Conservation (phyloP, 768 basidiomycete species). For the Mycena latifolia region DNA sequence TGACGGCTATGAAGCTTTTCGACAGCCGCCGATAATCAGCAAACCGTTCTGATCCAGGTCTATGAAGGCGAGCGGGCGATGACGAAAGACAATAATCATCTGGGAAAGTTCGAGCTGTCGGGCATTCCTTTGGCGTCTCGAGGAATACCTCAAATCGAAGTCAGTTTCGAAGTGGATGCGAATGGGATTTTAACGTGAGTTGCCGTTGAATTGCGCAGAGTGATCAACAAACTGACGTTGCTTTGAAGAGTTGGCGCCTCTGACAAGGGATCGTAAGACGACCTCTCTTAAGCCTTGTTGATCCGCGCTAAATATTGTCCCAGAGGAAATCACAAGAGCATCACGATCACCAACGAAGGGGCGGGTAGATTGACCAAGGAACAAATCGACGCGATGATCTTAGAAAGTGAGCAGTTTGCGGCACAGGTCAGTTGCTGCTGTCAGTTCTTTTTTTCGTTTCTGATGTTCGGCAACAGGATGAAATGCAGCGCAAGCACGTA, state of each 20-base stretch:
- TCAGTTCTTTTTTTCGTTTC: slow-evolving; percentile 66
- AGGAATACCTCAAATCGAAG: slow-evolving; percentile 92
- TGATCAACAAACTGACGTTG: slow-evolving; percentile 33
- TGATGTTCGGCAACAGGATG: slow-evolving; percentile 40
- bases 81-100: slow-evolving; percentile 91
- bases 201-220: slow-evolving; percentile 61
- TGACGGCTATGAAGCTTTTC: slow-evolving; percentile 66
- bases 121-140: slow-evolving; percentile 90
- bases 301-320: slow-evolving; percentile 9
- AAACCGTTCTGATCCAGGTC: slow-evolving; percentile 90
- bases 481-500: slow-evolving; percentile 66
- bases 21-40: slow-evolving; percentile 91
- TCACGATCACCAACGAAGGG: slow-evolving; percentile 81
- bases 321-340: slow-evolving; percentile 82
- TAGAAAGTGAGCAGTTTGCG: slow-evolving; percentile 61
- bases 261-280: slow-evolving; percentile 75
- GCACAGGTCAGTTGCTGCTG: slow-evolving; percentile 48
- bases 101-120: slow-evolving; percentile 93
- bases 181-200: slow-evolving; percentile 86
- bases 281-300: neutral
- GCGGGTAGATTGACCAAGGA: slow-evolving; percentile 68
- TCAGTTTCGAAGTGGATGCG: slow-evolving; percentile 91
- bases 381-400: slow-evolving; percentile 68
- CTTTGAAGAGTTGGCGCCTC: slow-evolving; percentile 69
- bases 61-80: slow-evolving; percentile 91